Conservation (phyloP, 176 grass and related monocot species). For the Bolboschoenus planiculmis region DNA sequence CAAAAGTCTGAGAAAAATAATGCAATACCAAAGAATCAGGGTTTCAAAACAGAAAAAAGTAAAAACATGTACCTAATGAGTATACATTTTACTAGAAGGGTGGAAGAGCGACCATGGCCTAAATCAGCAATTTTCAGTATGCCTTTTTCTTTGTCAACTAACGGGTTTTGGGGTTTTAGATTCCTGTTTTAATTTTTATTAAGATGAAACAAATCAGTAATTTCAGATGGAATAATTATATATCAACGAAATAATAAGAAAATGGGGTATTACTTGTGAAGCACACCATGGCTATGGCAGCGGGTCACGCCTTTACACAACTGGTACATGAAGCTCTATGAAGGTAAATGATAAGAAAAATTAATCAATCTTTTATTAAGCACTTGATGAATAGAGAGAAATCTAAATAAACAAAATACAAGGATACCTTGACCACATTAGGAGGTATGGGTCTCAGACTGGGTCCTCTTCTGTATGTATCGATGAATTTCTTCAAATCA, state of each 20-base stretch:
- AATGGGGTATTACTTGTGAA: conserved; percentile 66
- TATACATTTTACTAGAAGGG: conserved; percentile 89
- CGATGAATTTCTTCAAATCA: conserved; percentile 88
- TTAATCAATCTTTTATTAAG: background rate
- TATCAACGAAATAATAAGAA: background rate
- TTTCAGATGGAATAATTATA: background rate
- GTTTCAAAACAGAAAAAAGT: background rate
- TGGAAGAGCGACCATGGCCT: conserved; percentile 72
- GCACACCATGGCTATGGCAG: conserved; percentile 84
- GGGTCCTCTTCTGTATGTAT: conserved; percentile 41
- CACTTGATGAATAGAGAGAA: background rate
- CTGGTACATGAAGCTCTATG: conserved; percentile 74
- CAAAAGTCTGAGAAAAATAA: no score
- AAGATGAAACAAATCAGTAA: background rate
- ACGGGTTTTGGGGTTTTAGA: conserved; percentile 87
- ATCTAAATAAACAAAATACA: background rate
- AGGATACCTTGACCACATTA: conserved; percentile 45
- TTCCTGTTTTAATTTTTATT: conserved; percentile 52
- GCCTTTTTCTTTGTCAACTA: conserved; percentile 96
- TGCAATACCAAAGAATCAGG: no score
- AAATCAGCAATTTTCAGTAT: conserved; percentile 94
- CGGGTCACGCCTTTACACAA: conserved; percentile 91
- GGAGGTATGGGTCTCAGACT: conserved; percentile 40
- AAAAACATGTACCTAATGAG: conserved; percentile 61
- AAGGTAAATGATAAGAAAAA: conserved; percentile 9